Evolutionary conservation across 1,139 yeast species (phyloP), one percentile per base, ranked within the genome.

Genomic region (Pichia sp.): DNA sequence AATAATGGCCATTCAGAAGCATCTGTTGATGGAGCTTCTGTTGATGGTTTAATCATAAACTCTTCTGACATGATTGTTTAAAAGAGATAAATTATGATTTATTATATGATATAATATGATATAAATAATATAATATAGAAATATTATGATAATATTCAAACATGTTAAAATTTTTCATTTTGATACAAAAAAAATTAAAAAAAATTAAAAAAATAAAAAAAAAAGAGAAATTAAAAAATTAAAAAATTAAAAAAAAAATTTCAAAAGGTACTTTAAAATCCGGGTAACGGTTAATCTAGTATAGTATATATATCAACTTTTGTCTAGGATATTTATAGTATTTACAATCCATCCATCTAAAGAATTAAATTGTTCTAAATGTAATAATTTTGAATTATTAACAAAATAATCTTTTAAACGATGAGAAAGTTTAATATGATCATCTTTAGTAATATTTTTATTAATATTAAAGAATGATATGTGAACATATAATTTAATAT

Each of bases 1-100:
- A 92, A 75, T 61, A 92, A 76, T 40, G 98, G 98, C 98, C 97
- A 92, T 56, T 84, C 86, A 51, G 95, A 82, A 50, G 97, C 84
- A 68, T 90, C 94, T 57, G 80, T 80, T 36, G 92, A 70, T 41
- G 95, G 87, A 51, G 82, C 76, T 53, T 81, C 76, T 56, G 77
- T 73, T 67, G 89, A 96, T 46, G 98, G 98, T 76, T 89, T 89
- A 71, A 92, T 92, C 68, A 84, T 74, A 60, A 47, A 45, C 73
- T 58, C 58, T 8, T 51, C 57, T 35, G 57, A 46, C 61, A 56
- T 56, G n/a, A n/a, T n/a, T n/a, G n/a, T n/a, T n/a, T n/a, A n/a
- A n/a, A n/a, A n/a, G n/a, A n/a, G n/a, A n/a, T n/a, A n/a, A n/a
- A n/a, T n/a, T n/a, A 23, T 33, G 7, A 27, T 30, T 8, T 4